Conservation (phyloP, 148 eudicot genomes). For the Rhododendron griersonianum region DNA sequence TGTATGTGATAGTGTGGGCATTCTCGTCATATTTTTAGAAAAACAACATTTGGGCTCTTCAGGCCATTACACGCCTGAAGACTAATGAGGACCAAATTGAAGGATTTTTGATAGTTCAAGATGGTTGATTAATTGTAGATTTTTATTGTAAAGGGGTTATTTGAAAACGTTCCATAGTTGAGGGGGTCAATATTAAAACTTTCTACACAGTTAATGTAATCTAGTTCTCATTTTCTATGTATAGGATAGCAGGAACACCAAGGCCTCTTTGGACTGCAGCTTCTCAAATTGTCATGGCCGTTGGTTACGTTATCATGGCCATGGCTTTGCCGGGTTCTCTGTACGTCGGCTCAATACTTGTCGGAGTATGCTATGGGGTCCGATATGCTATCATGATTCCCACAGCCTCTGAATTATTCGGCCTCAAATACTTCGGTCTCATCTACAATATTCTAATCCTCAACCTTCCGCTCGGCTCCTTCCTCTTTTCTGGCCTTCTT, state of each 20-base stretch:
- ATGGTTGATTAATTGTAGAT: too few relatives aligned
- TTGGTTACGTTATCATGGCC: constrained; percentile 68
- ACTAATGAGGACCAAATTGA: too few relatives aligned
- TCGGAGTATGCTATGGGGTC: constrained; percentile 84
- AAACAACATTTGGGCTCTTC: too few relatives aligned
- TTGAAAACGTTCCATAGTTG: too few relatives aligned
- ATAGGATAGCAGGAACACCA: constrained; percentile 71
- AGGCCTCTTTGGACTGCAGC: constrained; percentile 92
- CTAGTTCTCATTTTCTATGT: neutral
- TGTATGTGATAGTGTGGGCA: too few relatives aligned
- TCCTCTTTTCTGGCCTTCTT: constrained; percentile 87
- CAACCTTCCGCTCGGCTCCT: constrained; percentile 76
- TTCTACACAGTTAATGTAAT: neutral
- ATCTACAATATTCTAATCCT: constrained; percentile 60
- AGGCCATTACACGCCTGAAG: too few relatives aligned
- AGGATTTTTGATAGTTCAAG: too few relatives aligned
- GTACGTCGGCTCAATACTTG: constrained; percentile 66
- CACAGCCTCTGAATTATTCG: constrained; percentile 39
- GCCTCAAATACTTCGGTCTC: constrained; percentile 88
- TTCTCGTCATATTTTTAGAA: too few relatives aligned
- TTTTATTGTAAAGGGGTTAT: too few relatives aligned
- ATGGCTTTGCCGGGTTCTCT: constrained; percentile 79
- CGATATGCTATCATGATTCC: constrained; percentile 56
- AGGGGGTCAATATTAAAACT: too few relatives aligned
- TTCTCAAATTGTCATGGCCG: constrained; percentile 68